These are phyloP conservation scores for Solanum peruvianum DNA, from an alignment of 257 asterid species.

Conservation along the genomic window DNA sequence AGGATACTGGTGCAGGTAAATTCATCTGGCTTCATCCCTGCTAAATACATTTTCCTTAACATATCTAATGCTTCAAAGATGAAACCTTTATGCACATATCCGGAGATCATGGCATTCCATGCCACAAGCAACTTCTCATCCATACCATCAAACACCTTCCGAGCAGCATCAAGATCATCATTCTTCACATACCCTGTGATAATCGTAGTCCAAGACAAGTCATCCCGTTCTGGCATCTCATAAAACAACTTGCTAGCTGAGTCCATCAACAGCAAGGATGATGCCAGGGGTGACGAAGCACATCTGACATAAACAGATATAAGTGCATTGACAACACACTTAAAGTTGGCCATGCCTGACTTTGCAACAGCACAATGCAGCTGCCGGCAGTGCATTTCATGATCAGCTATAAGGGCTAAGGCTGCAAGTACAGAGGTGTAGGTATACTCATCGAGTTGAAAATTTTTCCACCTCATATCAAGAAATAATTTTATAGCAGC, in stretches of 20 bases:
- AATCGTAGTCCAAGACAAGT: slow-evolving; percentile 58
- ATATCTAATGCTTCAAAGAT: slow-evolving; percentile 37
- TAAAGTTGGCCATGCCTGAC: slow-evolving; percentile 33
- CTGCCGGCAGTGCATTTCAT: slow-evolving; percentile 47
- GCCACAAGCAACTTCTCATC: slow-evolving; percentile 53
- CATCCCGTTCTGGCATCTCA: slow-evolving; percentile 45
- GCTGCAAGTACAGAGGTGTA: slow-evolving; percentile 50
- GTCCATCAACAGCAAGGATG: slow-evolving; percentile 28
- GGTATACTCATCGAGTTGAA: slow-evolving; percentile 41
- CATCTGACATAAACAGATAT: slow-evolving; percentile 56
- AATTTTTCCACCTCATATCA: slow-evolving; percentile 32
- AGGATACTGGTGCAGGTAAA: slow-evolving; percentile 52
- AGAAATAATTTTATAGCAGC: slow-evolving; percentile 38
- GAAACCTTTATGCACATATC: slow-evolving; percentile 51
- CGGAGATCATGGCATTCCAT: slow-evolving; percentile 76
- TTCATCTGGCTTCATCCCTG: slow-evolving; percentile 44
- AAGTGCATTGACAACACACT: slow-evolving; percentile 55
- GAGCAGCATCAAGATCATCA: slow-evolving; percentile 44
- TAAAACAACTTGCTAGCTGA: slow-evolving; percentile 44
- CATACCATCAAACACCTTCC: slow-evolving; percentile 50
- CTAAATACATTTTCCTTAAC: slow-evolving; percentile 38
- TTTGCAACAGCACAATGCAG: slow-evolving; percentile 45
- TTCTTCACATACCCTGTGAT: slow-evolving; percentile 61
- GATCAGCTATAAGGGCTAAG: slow-evolving; percentile 41
- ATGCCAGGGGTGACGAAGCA: slow-evolving; percentile 33